Conservation (phyloP, 2,329 filamentous ascomycete genomes). For the Alternaria incomplexa region DNA sequence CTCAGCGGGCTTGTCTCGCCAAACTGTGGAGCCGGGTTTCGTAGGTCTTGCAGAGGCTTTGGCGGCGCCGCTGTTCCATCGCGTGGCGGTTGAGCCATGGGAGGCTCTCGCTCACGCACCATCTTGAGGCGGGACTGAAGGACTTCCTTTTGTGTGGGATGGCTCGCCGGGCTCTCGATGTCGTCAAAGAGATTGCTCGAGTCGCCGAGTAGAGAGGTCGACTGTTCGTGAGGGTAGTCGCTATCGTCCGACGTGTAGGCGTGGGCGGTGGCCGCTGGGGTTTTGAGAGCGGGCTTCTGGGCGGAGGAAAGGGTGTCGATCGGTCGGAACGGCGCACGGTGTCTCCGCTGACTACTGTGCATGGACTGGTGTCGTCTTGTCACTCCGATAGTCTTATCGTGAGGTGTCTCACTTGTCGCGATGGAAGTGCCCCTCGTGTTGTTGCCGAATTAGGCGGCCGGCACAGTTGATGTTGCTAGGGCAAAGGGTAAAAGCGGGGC, state of each 20-base stretch:
- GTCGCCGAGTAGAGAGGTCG: constrained; percentile 32
- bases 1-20: constrained; percentile 65
- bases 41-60: constrained; percentile 42
- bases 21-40: constrained; percentile 54
- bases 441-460: constrained; percentile 1
- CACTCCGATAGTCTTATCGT: background rate
- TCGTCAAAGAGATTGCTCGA: constrained; percentile 47
- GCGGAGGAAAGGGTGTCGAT: constrained; percentile 43
- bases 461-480: constrained; percentile 12
- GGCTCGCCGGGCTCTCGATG: constrained; percentile 6
- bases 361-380: constrained; percentile 19
- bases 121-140: constrained; percentile 44
- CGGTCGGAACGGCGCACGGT: constrained; percentile 42
- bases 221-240: constrained; percentile 13
- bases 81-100: constrained; percentile 43
- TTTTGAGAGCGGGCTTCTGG: constrained; percentile 38
- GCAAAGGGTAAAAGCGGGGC: constrained; percentile 4
- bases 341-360: constrained; percentile 32
- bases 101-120: constrained; percentile 60
- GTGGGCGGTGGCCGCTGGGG: constrained; percentile 4
- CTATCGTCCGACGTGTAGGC: constrained; percentile 7
- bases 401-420: background rate
- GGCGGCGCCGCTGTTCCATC: constrained; percentile 21
- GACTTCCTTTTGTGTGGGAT: background rate
- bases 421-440: constrained; percentile 9